Percentiles rank a stretch among this genome's conserved stretches.
Evolutionary conservation across 129 eudicot genomes (phyloP).

Genomic region (carrot (Daucus carota)): DH1_v3.0 NC_030384.2:36433001-36433500

Average conservation of each 20-base stretch:
- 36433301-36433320: background rate
- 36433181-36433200: background rate
- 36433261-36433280: background rate
- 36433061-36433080: conserved; percentile 69
- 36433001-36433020: conserved; percentile 58
- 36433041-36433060: conserved; percentile 82
- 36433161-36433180: background rate
- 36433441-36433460: background rate
- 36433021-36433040: conserved; percentile 56
- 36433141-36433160: background rate
- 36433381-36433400: background rate
- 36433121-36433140: background rate
- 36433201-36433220: background rate
- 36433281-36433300: background rate
- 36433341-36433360: background rate
- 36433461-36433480: background rate
- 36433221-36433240: background rate
- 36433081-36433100: conserved; percentile 97
- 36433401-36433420: too few relatives aligned
- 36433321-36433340: background rate
- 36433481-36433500: background rate
- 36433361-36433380: background rate
- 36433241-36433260: background rate
- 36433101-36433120: conserved; percentile 45
- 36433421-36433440: too few relatives aligned